These are phyloP conservation scores for Cubamyces lactineus DNA, from an alignment of 768 basidiomycete genomes.

Conservation along the genomic window DNA sequence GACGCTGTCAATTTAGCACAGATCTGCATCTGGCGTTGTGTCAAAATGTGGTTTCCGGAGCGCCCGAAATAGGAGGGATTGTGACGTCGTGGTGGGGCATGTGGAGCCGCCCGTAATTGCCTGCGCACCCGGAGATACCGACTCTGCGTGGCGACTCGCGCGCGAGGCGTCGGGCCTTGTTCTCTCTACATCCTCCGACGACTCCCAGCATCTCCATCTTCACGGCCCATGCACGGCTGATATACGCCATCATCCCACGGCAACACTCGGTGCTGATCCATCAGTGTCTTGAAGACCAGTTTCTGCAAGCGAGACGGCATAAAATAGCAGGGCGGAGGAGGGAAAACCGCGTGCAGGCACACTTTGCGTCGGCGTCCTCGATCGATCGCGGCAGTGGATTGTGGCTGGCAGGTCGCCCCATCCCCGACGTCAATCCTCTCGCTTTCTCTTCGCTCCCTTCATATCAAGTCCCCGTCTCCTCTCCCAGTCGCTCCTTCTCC, in stretches of 20 bases:
- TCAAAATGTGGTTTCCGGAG: neutral
- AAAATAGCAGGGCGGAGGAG: neutral
- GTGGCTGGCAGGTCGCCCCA: constrained; percentile 21
- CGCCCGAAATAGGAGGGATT: neutral
- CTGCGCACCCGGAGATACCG: neutral
- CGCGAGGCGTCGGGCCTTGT: neutral
- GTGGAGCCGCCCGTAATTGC: constrained; percentile 7
- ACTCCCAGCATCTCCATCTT: neutral
- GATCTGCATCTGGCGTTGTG: constrained; percentile 16
- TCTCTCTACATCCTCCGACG: neutral
- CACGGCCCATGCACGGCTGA: neutral
- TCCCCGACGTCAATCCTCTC: constrained; percentile 23
- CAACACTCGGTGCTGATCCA: constrained; percentile 13
- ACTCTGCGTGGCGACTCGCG: neutral
- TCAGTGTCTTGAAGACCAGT: neutral
- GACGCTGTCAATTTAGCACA: neutral
- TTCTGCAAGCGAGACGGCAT: constrained; percentile 7
- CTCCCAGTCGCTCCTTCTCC: constrained; percentile 6
- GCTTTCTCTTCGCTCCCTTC: neutral
- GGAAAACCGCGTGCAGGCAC: constrained; percentile 20
- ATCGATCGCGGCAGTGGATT: constrained; percentile 20
- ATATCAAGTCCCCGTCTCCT: constrained; percentile 2
- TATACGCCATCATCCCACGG: neutral
- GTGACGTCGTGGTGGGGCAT: constrained; percentile 17
- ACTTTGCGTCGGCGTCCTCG: constrained; percentile 11